phyloP scores from a whole-genome alignment of 805 yeast genomes.

The Ogataea minuta region DNA sequence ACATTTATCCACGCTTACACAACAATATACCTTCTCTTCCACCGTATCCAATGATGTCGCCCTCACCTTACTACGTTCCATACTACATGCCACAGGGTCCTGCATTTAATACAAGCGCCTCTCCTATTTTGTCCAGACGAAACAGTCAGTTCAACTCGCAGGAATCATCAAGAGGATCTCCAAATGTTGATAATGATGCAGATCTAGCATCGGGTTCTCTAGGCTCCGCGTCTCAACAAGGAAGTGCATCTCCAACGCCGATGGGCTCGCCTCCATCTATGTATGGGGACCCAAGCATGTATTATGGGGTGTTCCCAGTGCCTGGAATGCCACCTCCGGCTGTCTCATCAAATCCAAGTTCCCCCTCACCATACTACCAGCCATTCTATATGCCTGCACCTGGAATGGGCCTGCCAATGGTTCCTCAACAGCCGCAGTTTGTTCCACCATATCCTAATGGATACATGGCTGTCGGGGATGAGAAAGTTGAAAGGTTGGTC shows the following conservation, averaged over 20 bases:
- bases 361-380: conserved; percentile 13
- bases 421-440: conserved; percentile 8
- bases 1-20: conserved; percentile 8
- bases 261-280: conserved; percentile 13
- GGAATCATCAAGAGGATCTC: conserved; percentile 17
- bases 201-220: conserved; percentile 1
- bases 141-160: conserved; percentile 18
- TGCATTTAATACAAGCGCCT: conserved; percentile 7
- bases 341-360: conserved; percentile 9
- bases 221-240: conserved; percentile 4
- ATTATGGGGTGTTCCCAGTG: conserved; percentile 12
- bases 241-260: conserved; percentile 4
- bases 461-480: conserved; percentile 9
- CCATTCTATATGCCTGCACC: conserved; percentile 15
- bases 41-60: conserved; percentile 19
- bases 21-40: conserved; percentile 12
- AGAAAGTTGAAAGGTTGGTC: conserved; percentile 14
- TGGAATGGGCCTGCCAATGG: conserved; percentile 9
- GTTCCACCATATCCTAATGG: conserved; percentile 1
- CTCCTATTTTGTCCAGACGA: conserved; percentile 14
- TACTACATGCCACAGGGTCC: conserved; percentile 19
- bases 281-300: conserved; percentile 19
- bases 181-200: conserved; percentile 9
- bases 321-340: conserved; percentile 13
- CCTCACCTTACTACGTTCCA: conserved; percentile 22